Evolutionary conservation across 1,139 yeast species (phyloP).

Genomic region (Hemisphaericaspora xylofermentans): DNA sequence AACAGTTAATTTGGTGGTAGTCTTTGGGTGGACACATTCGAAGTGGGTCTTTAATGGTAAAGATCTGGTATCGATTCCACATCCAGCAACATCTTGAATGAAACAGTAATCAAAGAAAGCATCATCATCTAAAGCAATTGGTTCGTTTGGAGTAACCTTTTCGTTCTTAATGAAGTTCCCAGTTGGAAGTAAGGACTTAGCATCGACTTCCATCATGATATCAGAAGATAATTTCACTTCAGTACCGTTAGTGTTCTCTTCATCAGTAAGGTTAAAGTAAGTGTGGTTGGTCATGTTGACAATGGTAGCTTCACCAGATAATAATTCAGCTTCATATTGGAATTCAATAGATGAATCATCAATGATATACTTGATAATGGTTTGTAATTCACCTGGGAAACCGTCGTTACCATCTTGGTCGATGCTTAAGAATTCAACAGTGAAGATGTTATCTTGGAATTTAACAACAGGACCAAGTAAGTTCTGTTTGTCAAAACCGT

Average conservation of each 20-base stretch:
- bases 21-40: conserved; percentile 49
- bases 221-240: conserved; percentile 28
- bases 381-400: conserved; percentile 54
- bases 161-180: conserved; percentile 36
- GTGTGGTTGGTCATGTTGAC: conserved; percentile 66
- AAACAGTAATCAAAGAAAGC: conserved; percentile 52
- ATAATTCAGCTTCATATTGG: conserved; percentile 49
- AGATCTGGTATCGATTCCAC: conserved; percentile 44
- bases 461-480: conserved; percentile 53
- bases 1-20: conserved; percentile 43
- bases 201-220: conserved; percentile 39
- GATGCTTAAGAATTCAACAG: conserved; percentile 38
- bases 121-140: conserved; percentile 22
- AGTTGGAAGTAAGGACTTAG: conserved; percentile 45
- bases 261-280: conserved; percentile 48
- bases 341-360: conserved; percentile 31
- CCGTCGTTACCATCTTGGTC: conserved; percentile 53
- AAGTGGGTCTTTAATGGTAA: conserved; percentile 35
- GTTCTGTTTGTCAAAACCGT: conserved; percentile 51
- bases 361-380: conserved; percentile 43
- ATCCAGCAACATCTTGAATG: conserved; percentile 34
- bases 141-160: conserved; percentile 24
- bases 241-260: conserved; percentile 33
- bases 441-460: conserved; percentile 28
- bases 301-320: conserved; percentile 44